Percentiles rank a stretch among this genome's conserved stretches.
These are phyloP conservation scores for Podila minutissima DNA, from an alignment of 192 early-diverging fungal species.

Conservation along the genomic window DNA sequence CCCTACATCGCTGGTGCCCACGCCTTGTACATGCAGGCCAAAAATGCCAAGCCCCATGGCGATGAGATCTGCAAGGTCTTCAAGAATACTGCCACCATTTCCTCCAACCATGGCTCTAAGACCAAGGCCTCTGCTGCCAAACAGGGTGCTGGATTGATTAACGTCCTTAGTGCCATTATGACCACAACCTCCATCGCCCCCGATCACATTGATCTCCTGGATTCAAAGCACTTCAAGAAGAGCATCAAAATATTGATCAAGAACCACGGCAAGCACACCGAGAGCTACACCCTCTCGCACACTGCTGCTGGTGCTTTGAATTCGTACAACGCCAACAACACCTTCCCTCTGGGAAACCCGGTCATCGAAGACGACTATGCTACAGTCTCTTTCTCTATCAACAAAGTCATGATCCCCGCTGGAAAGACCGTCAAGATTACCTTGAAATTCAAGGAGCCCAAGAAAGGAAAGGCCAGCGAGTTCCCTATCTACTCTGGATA, in stretches of 20 bases:
- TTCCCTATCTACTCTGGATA: conserved; percentile 14
- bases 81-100: conserved; percentile 22
- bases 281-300: too few relatives aligned
- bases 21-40: conserved; percentile 27
- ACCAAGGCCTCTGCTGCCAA: conserved; percentile 55
- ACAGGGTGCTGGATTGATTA: conserved; percentile 78
- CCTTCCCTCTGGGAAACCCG: conserved; percentile 31
- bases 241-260: conserved; percentile 38
- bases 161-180: conserved; percentile 68
- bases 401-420: conserved; percentile 28
- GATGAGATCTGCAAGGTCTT: conserved; percentile 17
- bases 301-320: too few relatives aligned
- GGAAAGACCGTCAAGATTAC: conserved; percentile 26
- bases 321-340: too few relatives aligned
- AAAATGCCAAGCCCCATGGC: conserved; percentile 8
- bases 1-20: conserved; percentile 45
- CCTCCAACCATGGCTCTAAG: conserved; percentile 11
- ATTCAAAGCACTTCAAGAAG: conserved; percentile 38
- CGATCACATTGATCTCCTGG: conserved; percentile 60
- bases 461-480: conserved; percentile 16
- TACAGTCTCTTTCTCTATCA: conserved; percentile 35
- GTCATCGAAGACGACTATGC: conserved; percentile 28
- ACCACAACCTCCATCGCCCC: conserved; percentile 64
- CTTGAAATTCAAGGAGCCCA: conserved; percentile 50
- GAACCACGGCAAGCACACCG: too few relatives aligned